Conservation (phyloP, 1,139 yeast genomes). For the Diutina mesorugosa region DNA sequence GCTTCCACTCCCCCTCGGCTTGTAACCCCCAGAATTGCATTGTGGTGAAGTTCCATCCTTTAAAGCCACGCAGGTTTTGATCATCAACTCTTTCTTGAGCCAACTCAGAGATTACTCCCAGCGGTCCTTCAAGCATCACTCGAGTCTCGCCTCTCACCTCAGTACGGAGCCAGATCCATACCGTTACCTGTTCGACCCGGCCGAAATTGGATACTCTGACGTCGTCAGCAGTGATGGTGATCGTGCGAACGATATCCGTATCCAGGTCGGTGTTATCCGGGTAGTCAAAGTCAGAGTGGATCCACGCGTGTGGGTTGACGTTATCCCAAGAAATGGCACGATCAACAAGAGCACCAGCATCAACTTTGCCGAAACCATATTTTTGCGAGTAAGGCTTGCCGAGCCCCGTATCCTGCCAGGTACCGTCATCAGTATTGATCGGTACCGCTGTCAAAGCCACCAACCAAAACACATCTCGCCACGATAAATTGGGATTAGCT, state of each 20-base stretch:
- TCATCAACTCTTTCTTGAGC: constrained; percentile 62
- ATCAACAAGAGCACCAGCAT: constrained; percentile 66
- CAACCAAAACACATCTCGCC: constrained; percentile 95
- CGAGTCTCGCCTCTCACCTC: constrained; percentile 58
- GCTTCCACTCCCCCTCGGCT: neutral
- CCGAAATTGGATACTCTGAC: constrained; percentile 48
- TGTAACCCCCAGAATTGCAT: neutral
- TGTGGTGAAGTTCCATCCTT: constrained; percentile 66
- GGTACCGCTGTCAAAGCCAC: constrained; percentile 65
- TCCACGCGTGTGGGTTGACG: constrained; percentile 89
- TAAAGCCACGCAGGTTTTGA: constrained; percentile 42
- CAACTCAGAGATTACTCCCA: constrained; percentile 58
- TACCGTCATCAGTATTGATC: constrained; percentile 51
- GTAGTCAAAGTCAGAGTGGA: constrained; percentile 30
- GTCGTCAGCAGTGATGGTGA: constrained; percentile 37
- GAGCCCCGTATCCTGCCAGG: constrained; percentile 52
- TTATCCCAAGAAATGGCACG: constrained; percentile 68
- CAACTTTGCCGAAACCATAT: constrained; percentile 90
- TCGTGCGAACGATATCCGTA: constrained; percentile 10
- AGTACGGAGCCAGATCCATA: constrained; percentile 60
- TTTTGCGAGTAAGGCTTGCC: constrained; percentile 67
- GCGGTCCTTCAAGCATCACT: constrained; percentile 59
- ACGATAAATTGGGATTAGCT: constrained; percentile 75
- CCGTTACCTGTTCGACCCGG: constrained; percentile 74
- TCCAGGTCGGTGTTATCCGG: constrained; percentile 12